Percentiles rank a stretch among this genome's conserved stretches.
Conservation (phyloP, 176 grass and related monocot genomes). For the Carex pumila region DNA sequence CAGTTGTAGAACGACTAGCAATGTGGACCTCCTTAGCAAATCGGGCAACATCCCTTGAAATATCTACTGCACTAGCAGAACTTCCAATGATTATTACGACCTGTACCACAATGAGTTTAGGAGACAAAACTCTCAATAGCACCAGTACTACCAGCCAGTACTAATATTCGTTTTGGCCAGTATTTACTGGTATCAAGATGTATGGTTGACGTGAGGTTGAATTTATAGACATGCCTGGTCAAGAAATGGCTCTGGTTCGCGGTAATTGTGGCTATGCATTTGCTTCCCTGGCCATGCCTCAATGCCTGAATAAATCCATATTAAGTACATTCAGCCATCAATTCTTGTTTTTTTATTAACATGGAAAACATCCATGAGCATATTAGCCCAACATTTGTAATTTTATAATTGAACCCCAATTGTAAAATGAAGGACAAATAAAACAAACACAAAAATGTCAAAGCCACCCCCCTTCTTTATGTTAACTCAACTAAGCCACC, state of each 20-base stretch:
- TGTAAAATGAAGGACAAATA: neutral
- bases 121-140: neutral
- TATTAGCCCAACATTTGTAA: neutral
- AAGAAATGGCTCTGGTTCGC: conserved; percentile 37
- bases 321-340: neutral
- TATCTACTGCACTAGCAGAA: conserved; percentile 45
- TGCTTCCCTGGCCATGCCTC: conserved; percentile 48
- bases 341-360: neutral
- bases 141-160: neutral
- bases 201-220: neutral
- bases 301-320: conserved; percentile 21
- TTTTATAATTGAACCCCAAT: neutral
- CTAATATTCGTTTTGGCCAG: neutral
- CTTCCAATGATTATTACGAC: conserved; percentile 53
- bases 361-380: neutral
- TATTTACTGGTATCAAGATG: neutral
- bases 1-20: conserved; percentile 37
- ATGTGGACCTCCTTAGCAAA: conserved; percentile 58
- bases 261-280: conserved; percentile 58
- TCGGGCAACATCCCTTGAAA: conserved; percentile 40
- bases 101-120: neutral
- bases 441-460: neutral
- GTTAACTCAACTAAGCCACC: neutral
- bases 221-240: conserved; percentile 16
- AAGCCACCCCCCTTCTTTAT: neutral